Conservation (phyloP, 352 stramenopile species). For the Phytophthora colocasiae region DNA sequence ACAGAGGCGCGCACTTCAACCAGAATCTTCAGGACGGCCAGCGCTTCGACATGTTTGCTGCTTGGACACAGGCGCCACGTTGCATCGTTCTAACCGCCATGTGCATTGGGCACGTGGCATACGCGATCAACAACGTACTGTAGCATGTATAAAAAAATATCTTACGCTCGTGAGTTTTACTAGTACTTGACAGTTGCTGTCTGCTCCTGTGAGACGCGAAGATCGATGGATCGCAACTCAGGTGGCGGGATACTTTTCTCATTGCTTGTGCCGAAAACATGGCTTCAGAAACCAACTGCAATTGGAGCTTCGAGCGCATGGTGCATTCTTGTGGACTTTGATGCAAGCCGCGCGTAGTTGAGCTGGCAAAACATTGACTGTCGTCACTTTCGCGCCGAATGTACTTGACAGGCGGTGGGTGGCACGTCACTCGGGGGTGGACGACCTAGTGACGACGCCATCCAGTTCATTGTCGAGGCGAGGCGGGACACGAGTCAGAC, state of each 20-base stretch:
- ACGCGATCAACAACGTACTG: not conserved
- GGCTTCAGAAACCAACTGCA: slow-evolving; percentile 11
- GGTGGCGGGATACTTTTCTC: slow-evolving; percentile 10
- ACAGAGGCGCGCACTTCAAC: slow-evolving; percentile 27
- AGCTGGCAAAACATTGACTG: not conserved
- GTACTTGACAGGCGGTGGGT: not conserved
- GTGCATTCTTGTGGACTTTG: not conserved
- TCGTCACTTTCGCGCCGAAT: not conserved
- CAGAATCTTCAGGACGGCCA: slow-evolving; percentile 25
- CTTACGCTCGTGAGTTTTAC: no score
- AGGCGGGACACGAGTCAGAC: slow-evolving; percentile 30
- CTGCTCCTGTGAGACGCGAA: slow-evolving; percentile 2
- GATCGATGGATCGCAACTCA: slow-evolving; percentile 10
- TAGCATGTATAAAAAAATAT: no score
- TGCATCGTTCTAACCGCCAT: slow-evolving; percentile 5
- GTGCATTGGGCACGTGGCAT: slow-evolving; percentile 14
- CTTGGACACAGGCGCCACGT: slow-evolving; percentile 9
- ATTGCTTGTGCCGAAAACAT: slow-evolving; percentile 10
- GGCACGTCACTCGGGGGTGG: slow-evolving; percentile 30
- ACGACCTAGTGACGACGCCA: slow-evolving; percentile 14
- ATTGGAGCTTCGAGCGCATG: not conserved
- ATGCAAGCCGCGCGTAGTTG: not conserved
- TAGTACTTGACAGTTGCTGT: not conserved
- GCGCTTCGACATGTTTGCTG: slow-evolving; percentile 8
- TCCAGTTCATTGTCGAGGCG: slow-evolving; percentile 10